Base-by-base conservation (phyloP, 768 basidiomycete species). In the Phaeolepiota aurea region DNA sequence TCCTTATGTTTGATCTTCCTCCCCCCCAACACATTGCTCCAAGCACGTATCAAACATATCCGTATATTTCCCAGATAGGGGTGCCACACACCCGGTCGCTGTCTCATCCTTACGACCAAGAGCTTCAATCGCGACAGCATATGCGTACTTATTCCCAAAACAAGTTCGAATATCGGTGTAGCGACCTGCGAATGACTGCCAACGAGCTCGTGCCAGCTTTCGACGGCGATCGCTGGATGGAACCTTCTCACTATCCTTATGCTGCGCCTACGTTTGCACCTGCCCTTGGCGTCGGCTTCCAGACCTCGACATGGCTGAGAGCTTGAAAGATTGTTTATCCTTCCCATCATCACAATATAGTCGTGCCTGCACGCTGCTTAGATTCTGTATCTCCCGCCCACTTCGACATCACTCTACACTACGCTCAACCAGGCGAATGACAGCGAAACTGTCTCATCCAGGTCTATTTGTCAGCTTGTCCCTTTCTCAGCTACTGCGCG, bases 121-220 rank as follows among this genome's bases (percentile, higher is more conserved):
- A 77, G 45, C 65, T 65, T 49, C 58, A 63, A 18, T 61, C 67
- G 36, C 50, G 66, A 36, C 50, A 67, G 46, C 81, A 79, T 47
- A 52, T 65, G 46, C 77, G 74, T 44, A 76, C 79, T 28, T 77
- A 76, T 48, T 77, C 79, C 30, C 76, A 82, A 52, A 62, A 74
- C 28, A 66, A 63, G 38, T 78, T 71, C 53, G 76, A 79, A 38
- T 74, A 71, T 46, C 57, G 63, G 41, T 68, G 68, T 52, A 65
- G 65, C 46, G 71, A 78, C 43, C 46, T 66, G 35, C 67, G 58
- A 37, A 58, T 70, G 61, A 56, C 62, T 31, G 58, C 66, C 28
- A 63, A 65, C 39, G 71, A 75, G 44, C 59, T 64, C 41, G 54
- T 58, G 11, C 57, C 62, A 34, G 49, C 55, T 32, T 47, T 54